A percentile compares a stretch with the other conserved stretches of the same genome.
Conservation (phyloP, 306 rosid species). For the Geum urbanum region DNA sequence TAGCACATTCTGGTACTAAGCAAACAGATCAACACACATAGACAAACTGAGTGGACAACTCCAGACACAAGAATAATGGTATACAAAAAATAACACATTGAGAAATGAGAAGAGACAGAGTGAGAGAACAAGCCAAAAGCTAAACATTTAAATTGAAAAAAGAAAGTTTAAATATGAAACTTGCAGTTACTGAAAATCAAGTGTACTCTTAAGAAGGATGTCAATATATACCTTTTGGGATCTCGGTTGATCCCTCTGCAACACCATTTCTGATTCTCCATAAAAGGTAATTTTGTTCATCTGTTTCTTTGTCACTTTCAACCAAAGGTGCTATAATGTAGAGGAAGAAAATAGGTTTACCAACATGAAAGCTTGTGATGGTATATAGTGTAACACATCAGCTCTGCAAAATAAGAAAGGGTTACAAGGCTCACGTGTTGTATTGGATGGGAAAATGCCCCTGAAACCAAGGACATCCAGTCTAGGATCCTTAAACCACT, state of each 20-base stretch:
- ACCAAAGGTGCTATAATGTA: conserved; percentile 68
- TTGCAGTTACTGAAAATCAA: not conserved
- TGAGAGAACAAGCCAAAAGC: not conserved
- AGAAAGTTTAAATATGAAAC: not conserved
- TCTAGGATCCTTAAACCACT: conserved; percentile 92
- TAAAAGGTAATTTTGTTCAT: conserved; percentile 58
- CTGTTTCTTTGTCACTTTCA: conserved; percentile 75
- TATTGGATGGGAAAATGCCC: conserved; percentile 76
- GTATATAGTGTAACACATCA: conserved; percentile 7
- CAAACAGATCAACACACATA: not conserved
- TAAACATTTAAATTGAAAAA: not conserved
- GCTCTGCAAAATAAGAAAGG: conserved; percentile 26
- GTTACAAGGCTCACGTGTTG: conserved; percentile 53
- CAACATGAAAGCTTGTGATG: conserved; percentile 1
- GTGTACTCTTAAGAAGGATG: not conserved
- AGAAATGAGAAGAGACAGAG: no score
- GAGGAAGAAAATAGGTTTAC: conserved; percentile 11
- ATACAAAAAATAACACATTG: not conserved
- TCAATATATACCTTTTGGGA: conserved; percentile 62
- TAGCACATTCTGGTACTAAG: not conserved
- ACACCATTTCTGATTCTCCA: conserved; percentile 86
- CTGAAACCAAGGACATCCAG: conserved; percentile 79
- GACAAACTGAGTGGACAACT: not conserved
- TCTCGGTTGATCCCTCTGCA: conserved; percentile 89
- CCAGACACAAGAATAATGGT: not conserved